Percentiles rank a stretch among this genome's conserved stretches.
Evolutionary conservation across 257 asterid species (phyloP).

Genomic region (Mentha longifolia): DNA sequence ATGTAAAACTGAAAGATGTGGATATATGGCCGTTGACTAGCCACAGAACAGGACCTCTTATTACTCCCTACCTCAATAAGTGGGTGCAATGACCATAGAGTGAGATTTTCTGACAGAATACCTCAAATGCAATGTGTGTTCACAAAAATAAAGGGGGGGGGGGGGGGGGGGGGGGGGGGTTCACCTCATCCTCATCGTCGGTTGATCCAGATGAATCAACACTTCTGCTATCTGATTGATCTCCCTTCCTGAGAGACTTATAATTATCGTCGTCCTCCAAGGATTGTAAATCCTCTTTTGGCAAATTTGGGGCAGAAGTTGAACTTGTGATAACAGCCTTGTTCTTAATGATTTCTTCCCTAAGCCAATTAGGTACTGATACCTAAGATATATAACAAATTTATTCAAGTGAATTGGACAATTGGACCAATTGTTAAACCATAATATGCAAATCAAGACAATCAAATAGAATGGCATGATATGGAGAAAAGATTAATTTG

Average conservation of each 20-base stretch:
- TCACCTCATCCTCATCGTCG: conserved; percentile 89
- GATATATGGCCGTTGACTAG: neutral
- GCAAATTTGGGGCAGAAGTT: conserved; percentile 52
- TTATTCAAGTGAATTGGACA: conserved; percentile 21
- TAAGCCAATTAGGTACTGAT: conserved; percentile 96
- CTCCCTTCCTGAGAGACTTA: conserved; percentile 59
- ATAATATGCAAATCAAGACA: neutral
- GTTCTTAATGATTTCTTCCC: conserved; percentile 93
- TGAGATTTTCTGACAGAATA: conserved; percentile 13
- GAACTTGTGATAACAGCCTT: conserved; percentile 79
- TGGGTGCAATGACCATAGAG: neutral
- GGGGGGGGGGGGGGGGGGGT: conserved; percentile 1
- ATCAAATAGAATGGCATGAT: neutral
- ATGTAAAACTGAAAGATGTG: conserved; percentile 12
- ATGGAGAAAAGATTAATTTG: neutral
- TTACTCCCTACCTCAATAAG: neutral
- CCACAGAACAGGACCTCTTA: neutral
- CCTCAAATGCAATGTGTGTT: neutral
- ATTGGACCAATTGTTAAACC: conserved; percentile 7
- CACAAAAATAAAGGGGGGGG: neutral
- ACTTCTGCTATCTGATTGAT: conserved; percentile 73
- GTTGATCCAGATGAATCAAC: conserved; percentile 69
- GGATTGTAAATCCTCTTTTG: conserved; percentile 57
- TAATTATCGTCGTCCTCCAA: conserved; percentile 67
- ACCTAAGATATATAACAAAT: conserved; percentile 58